A percentile compares a stretch with the other conserved stretches of the same genome.
These are phyloP conservation scores for Liriodendron chinense DNA, from an alignment of 164 flowering plant genomes.

Conservation along the genomic window DNA sequence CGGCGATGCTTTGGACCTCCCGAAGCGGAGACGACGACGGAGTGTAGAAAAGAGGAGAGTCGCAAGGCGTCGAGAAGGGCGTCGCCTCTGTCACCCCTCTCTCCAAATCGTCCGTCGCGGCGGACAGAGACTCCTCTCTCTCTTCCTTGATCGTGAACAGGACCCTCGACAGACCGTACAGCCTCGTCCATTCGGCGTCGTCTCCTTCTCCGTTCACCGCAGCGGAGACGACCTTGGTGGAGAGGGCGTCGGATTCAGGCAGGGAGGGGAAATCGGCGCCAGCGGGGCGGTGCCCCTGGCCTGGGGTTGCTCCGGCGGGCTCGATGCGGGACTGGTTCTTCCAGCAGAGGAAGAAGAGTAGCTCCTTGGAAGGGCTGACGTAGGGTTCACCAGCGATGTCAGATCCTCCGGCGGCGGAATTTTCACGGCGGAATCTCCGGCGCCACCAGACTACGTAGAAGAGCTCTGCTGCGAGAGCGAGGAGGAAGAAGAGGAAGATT, in stretches of 20 bases:
- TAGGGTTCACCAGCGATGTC: background rate
- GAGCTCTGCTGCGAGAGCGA: conserved; percentile 24
- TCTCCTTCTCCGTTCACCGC: background rate
- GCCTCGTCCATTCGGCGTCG: conserved; percentile 21
- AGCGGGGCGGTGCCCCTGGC: background rate
- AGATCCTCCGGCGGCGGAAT: background rate
- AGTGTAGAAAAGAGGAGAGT: conserved; percentile 50
- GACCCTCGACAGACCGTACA: conserved; percentile 39
- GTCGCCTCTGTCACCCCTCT: conserved; percentile 9
- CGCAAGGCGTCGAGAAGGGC: conserved; percentile 57
- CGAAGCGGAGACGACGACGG: conserved; percentile 49
- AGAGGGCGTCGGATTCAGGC: background rate
- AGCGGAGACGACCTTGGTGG: background rate
- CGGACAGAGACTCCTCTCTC: conserved; percentile 21
- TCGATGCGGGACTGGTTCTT: conserved; percentile 38
- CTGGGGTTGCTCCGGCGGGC: conserved; percentile 13
- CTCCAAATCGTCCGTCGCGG: background rate
- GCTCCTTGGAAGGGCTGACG: conserved; percentile 37
- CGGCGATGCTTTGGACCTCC: background rate
- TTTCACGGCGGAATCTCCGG: conserved; percentile 21
- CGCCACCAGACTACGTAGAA: conserved; percentile 36
- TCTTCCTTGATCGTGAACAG: conserved; percentile 54
- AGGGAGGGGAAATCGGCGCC: background rate
- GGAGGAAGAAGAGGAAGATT: conserved; percentile 17
- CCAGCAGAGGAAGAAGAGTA: conserved; percentile 44